Evolutionary conservation across 1,139 yeast species (phyloP).

Genomic region (Keqinozyma sinolaborantium): DNA sequence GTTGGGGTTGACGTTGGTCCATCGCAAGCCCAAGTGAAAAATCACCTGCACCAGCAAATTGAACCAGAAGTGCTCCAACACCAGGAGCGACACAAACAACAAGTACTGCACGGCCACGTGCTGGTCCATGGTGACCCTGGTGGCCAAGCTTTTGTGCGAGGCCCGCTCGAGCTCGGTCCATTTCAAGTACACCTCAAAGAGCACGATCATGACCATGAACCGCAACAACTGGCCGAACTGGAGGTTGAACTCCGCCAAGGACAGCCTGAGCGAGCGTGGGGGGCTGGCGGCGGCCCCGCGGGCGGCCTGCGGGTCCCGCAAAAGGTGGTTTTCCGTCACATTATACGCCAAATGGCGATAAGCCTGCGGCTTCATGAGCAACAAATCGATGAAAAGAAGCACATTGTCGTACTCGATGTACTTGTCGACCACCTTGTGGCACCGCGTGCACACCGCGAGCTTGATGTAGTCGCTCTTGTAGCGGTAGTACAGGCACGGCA

Average conservation of each 20-base stretch:
- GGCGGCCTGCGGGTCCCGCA: constrained; percentile 10
- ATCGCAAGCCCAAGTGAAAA: constrained; percentile 29
- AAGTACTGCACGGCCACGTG: constrained; percentile 59
- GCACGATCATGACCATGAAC: constrained; percentile 57
- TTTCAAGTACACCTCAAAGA: constrained; percentile 86
- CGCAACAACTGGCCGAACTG: constrained; percentile 30
- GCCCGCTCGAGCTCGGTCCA: constrained; percentile 90
- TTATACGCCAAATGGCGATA: constrained; percentile 87
- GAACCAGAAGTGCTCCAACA: constrained; percentile 53
- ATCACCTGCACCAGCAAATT: constrained; percentile 48
- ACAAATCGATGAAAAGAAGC: constrained; percentile 74
- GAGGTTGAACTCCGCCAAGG: background rate
- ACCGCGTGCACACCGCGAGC: constrained; percentile 70
- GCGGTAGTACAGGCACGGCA: constrained; percentile 59
- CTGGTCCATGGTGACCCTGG: constrained; percentile 35
- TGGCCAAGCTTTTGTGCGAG: constrained; percentile 19
- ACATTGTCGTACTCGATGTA: constrained; percentile 90
- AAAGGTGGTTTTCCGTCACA: constrained; percentile 37
- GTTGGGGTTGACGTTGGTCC: constrained; percentile 23
- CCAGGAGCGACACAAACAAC: constrained; percentile 60
- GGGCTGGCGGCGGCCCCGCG: background rate
- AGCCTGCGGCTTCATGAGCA: constrained; percentile 83
- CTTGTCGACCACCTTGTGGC: constrained; percentile 78
- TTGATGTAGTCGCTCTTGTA: constrained; percentile 80
- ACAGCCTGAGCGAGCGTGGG: no score